A percentile compares a stretch with the other conserved stretches of the same genome.
Evolutionary conservation across 1,139 yeast genomes (phyloP).

Genomic region (Keqinozyma sinolaborantium): DNA sequence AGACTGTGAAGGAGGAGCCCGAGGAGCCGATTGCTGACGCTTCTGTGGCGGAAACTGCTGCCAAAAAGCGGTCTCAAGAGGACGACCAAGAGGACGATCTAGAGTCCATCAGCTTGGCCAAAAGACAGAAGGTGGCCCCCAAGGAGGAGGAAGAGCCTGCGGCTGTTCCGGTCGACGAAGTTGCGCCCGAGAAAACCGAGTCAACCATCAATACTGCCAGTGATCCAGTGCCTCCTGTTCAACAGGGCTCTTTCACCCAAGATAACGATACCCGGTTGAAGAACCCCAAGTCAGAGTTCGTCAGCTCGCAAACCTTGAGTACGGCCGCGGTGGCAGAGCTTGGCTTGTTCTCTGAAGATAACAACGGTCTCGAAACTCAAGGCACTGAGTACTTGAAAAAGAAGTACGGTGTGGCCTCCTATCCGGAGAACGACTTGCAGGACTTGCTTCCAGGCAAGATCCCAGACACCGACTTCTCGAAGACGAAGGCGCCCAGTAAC

Average conservation of each 20-base stretch:
- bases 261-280: conserved; percentile 59
- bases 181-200: conserved; percentile 2
- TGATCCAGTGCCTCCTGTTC: conserved; percentile 42
- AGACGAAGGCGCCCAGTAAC: conserved; percentile 74
- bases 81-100: conserved; percentile 13
- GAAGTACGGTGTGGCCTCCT: conserved; percentile 85
- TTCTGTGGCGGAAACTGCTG: conserved; percentile 1
- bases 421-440: conserved; percentile 74
- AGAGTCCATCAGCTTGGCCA: conserved; percentile 8
- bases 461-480: conserved; percentile 84
- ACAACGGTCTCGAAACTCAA: conserved; percentile 50
- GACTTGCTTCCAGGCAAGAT: conserved; percentile 82
- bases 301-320: conserved; percentile 68
- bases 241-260: conserved; percentile 44
- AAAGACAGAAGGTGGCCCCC: conserved; percentile 9
- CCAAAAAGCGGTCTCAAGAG: conserved; percentile 1
- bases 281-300: conserved; percentile 79
- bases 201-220: conserved; percentile 18
- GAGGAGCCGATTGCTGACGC: conserved; percentile 1
- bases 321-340: conserved; percentile 59
- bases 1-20: conserved; percentile 7
- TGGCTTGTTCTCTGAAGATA: conserved; percentile 63
- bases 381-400: conserved; percentile 73
- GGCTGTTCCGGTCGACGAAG: conserved; percentile 5
- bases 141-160: conserved; percentile 8